These are phyloP conservation scores for Prunus mongolica DNA, from an alignment of 306 rosid species.

Conservation along the genomic window DNA sequence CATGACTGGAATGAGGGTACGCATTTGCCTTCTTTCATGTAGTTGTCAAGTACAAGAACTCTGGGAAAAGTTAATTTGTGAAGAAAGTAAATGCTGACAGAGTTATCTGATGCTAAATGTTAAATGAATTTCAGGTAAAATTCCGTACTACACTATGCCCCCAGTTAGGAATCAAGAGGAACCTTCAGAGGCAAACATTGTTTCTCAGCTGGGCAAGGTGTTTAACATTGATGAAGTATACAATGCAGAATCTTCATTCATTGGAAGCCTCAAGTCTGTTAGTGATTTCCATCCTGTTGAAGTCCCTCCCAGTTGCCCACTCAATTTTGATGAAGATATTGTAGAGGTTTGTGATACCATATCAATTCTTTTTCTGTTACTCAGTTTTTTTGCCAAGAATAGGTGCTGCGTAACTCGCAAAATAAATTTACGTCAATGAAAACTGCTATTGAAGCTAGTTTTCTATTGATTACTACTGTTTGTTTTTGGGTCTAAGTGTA, in stretches of 20 bases:
- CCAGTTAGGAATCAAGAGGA: constrained; percentile 70
- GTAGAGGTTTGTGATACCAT: constrained; percentile 46
- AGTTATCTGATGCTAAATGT: neutral
- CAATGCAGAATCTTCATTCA: constrained; percentile 69
- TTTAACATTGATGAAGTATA: constrained; percentile 79
- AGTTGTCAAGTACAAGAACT: neutral
- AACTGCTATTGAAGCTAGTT: neutral
- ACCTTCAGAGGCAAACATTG: constrained; percentile 68
- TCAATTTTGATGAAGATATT: constrained; percentile 54
- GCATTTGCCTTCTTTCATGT: neutral
- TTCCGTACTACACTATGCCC: constrained; percentile 87
- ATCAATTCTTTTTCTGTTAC: neutral
- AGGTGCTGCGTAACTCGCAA: too few relatives aligned
- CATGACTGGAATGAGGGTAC: constrained; percentile 97
- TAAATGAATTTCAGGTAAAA: constrained; percentile 63
- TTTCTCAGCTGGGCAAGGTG: constrained; percentile 64
- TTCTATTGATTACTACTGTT: neutral
- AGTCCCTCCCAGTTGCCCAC: constrained; percentile 71
- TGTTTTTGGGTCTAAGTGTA: too few relatives aligned
- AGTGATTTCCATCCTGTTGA: constrained; percentile 75
- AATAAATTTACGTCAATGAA: neutral
- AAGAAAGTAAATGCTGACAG: neutral
- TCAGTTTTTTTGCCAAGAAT: neutral
- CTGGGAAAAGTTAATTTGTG: neutral
- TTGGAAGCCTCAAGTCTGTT: constrained; percentile 82